Evolutionary conservation across 139 green algal species (phyloP).

Genomic region (Dunaliella primolecta): DNA sequence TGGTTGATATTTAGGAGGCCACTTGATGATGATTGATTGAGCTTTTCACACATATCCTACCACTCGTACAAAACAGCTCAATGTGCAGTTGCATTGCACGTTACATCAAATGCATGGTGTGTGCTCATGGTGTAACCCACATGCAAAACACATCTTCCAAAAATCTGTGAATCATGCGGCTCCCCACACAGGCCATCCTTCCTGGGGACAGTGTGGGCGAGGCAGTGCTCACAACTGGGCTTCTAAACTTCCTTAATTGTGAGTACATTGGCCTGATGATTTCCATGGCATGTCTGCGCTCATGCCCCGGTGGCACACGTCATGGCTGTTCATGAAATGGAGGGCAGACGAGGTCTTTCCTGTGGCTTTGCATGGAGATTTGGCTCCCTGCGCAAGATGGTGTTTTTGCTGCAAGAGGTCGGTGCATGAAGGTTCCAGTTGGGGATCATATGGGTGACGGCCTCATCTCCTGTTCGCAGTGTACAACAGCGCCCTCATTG

Average conservation of each 20-base stretch:
- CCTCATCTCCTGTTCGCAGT: conserved; percentile 45
- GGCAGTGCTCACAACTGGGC: conserved; percentile 79
- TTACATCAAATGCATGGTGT: too few relatives aligned
- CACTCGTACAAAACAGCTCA: too few relatives aligned
- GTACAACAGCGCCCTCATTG: conserved; percentile 95
- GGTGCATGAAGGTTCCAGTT: not conserved
- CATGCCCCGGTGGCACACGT: not conserved
- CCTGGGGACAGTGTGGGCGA: conserved; percentile 88
- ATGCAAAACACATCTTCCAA: too few relatives aligned
- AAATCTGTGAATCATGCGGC: too few relatives aligned
- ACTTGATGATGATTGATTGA: too few relatives aligned
- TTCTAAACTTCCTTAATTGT: conserved; percentile 54
- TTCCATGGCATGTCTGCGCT: not conserved
- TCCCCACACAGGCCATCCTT: conserved; percentile 91
- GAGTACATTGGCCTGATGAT: not conserved
- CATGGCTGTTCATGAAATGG: not conserved
- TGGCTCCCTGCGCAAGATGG: not conserved
- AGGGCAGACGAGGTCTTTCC: not conserved
- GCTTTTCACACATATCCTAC: too few relatives aligned
- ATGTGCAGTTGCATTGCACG: too few relatives aligned
- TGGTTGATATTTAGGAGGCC: too few relatives aligned
- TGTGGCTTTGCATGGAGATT: not conserved
- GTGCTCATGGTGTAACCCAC: too few relatives aligned
- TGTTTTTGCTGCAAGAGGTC: not conserved
- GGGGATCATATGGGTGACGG: not conserved